Base-by-base conservation (phyloP, 345 rosid species). In the Lepidium africanum region DNA sequence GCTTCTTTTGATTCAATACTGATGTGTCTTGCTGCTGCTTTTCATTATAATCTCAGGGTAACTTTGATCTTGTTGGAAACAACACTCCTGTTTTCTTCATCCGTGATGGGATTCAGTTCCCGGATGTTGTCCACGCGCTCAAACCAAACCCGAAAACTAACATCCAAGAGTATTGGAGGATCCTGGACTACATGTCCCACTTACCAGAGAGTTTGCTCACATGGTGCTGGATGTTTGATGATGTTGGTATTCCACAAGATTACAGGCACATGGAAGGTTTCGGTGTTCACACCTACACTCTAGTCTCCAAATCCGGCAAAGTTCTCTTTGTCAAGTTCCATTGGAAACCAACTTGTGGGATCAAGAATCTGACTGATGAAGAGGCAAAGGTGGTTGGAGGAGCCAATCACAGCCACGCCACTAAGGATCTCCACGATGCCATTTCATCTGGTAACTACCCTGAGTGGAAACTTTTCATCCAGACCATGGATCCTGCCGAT, bases 31-130 rank as follows among this genome's bases (percentile, higher is more conserved):
- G 23, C 2, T 30, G 3, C 19, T 56, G 23, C 10, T 51, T 25
- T 27, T 27, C 5, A 27, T 30, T 84, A 50, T 53, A 81, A 67
- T 88, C 80, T 37, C 81, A 95, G 99, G 99, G 99, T 12, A 95
- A 95, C 75, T 95, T 95, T 76, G 99, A 95, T 79, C 90, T 95
- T 30, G 97, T 95, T 72, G 99, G 99, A 14, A 95, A 95, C 93
- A 95, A 95, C 76, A 87, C 91, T 71, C 99, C 96, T 0, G 99
- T 95, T 65, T 95, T 95, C 76, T 95, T 95, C 76, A 51, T 91
- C 46, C 93, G 99, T 48, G 99, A 95, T 71, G 99, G 91, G 40
- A 89, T 95, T 77, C 87, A 95, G 50, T 95, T 95, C 82, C 97
- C 97, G 6, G 99, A 95, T 63, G 75, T 86, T 82, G 84, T 95